Conservation (phyloP, 2,329 filamentous ascomycete genomes). For the Fusarium humuli region DNA sequence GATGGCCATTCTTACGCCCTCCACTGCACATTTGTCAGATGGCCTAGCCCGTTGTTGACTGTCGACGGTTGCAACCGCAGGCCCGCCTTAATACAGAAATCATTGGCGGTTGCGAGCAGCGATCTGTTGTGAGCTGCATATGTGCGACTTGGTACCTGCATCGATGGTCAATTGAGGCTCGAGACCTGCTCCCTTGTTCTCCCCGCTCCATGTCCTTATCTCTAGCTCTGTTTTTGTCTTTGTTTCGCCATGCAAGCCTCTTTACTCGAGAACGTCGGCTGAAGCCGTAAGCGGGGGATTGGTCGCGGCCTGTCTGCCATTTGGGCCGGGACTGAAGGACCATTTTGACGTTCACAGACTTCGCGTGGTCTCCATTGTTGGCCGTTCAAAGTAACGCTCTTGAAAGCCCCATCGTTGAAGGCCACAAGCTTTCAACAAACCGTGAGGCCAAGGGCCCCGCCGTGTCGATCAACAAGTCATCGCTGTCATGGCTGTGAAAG, state of each 20-base stretch:
- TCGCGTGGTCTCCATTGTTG: conserved; percentile 9
- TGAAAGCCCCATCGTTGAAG: conserved; percentile 21
- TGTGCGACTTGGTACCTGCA: conserved; percentile 28
- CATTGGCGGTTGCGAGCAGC: conserved; percentile 8
- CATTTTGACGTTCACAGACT: neutral
- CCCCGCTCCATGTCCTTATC: conserved; percentile 4
- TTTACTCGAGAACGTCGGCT: conserved; percentile 29
- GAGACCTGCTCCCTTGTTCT: neutral
- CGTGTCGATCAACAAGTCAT: conserved; percentile 20
- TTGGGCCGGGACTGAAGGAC: conserved; percentile 7
- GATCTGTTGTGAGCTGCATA: conserved; percentile 17
- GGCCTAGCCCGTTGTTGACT: conserved; percentile 18
- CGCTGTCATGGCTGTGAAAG: conserved; percentile 9
- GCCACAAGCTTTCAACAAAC: conserved; percentile 25
- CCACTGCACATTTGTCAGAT: conserved; percentile 5
- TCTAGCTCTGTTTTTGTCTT: neutral
- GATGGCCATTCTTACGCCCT: conserved; percentile 4
- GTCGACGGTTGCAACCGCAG: conserved; percentile 18
- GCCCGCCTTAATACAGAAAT: conserved; percentile 1
- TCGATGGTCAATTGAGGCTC: conserved; percentile 18
- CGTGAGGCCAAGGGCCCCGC: conserved; percentile 12
- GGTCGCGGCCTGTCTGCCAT: neutral
- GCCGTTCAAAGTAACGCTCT: conserved; percentile 17
- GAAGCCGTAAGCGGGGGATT: conserved; percentile 8
- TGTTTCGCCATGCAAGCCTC: conserved; percentile 32